Evolutionary conservation across 2,329 filamentous ascomycete species (phyloP).

Genomic region (Claviceps sp.): DNA sequence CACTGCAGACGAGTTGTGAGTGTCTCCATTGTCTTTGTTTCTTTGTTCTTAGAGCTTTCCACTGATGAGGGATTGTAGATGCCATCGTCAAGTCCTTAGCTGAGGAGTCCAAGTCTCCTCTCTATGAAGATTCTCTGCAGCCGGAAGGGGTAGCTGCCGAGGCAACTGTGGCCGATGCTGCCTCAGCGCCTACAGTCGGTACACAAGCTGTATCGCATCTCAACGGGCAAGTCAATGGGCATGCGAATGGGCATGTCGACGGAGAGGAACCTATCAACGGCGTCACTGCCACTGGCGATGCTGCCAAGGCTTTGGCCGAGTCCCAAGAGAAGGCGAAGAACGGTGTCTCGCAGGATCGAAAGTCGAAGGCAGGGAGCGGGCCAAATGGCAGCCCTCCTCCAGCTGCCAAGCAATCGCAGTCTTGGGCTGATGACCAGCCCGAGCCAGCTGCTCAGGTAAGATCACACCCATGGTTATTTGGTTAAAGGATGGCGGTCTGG

Average conservation of each 20-base stretch:
- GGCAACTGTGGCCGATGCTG: slow-evolving; percentile 42
- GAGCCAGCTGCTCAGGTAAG: slow-evolving; percentile 34
- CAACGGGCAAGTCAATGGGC: too few relatives aligned
- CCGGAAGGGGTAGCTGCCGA: slow-evolving; percentile 16
- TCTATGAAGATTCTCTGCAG: slow-evolving; percentile 19
- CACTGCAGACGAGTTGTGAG: slow-evolving; percentile 61
- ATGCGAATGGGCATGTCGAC: slow-evolving; percentile 5
- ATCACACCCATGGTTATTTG: not conserved
- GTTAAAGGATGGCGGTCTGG: not conserved
- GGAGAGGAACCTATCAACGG: slow-evolving; percentile 31
- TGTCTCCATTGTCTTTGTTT: slow-evolving; percentile 8
- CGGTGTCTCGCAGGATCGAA: slow-evolving; percentile 53
- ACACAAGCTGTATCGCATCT: slow-evolving; percentile 25
- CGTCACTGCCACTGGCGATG: slow-evolving; percentile 35
- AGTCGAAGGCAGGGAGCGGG: slow-evolving; percentile 59
- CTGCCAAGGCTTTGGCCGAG: slow-evolving; percentile 48
- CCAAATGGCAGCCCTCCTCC: slow-evolving; percentile 46
- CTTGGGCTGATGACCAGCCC: slow-evolving; percentile 73
- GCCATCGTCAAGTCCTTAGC: slow-evolving; percentile 29
- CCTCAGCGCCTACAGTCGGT: slow-evolving; percentile 34
- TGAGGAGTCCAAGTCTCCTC: slow-evolving; percentile 36
- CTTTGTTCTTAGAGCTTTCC: not conserved
- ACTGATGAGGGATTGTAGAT: slow-evolving; percentile 17
- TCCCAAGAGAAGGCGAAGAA: slow-evolving; percentile 49
- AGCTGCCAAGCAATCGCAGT: slow-evolving; percentile 38